Evolutionary conservation across 257 asterid genomes (phyloP), one percentile per base, ranked within the genome.

Genomic region (Rauvolfia tetraphylla): DNA sequence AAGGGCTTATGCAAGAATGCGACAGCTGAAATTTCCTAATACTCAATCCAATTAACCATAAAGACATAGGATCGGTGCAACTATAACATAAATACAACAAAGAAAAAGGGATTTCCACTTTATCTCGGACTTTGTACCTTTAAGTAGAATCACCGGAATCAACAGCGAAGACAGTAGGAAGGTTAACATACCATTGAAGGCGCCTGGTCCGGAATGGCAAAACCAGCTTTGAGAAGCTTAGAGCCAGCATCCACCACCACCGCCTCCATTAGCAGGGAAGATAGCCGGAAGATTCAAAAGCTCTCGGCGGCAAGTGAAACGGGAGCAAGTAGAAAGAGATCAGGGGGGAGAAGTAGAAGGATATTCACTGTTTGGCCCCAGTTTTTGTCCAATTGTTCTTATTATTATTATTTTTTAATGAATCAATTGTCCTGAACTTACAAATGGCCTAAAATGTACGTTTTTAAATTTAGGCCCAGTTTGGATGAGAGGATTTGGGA

Each of bases 221-320:
- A 95, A 44, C 99, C 99, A 73, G 97, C 93, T 84, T 95, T 95
- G 75, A 95, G 93, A 71, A 92, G 81, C 80, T 91, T 89, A 58
- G 92, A 79, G 58, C 99, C 99, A 44, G 90, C 92, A 79, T 95
- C 99, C 41, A 95, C 88, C 68, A 95, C 99, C 80, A 90, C 96
- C 20, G 99, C 96, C 87, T 95, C 98, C 99, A 95, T 95, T 66
- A 42, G 33, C 17, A 34, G 6, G 17, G 59, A 57, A 10, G 29
- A 75, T 5, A 7, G 29, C 8, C 4, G 53, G 61, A 22, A 38
- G 44, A 7, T 31, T 36, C 66, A 63, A 46, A 18, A 7, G 36
- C 7, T 27, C 27, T 25, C 41, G 20, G 65, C 63, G 38, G 73
- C 29, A 6, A 71, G 31, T 51, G 39, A 51, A 66, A 36, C 0